These are phyloP conservation scores for Pleurotus eryngii DNA, from an alignment of 768 basidiomycete species.

Conservation along the genomic window DNA sequence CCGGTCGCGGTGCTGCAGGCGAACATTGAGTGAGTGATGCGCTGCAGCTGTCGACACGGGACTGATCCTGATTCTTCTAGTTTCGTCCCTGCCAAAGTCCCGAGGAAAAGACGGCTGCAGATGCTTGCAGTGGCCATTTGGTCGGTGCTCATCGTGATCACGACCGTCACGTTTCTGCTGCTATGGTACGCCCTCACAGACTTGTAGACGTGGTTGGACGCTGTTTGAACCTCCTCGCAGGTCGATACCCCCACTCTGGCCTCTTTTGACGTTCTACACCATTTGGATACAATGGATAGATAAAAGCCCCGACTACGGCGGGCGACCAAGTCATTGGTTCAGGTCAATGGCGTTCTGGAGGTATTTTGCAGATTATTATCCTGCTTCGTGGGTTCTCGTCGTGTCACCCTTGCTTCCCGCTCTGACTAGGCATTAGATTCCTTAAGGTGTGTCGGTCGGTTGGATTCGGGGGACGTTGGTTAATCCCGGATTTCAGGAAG, in stretches of 20 bases:
- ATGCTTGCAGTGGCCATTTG: slow-evolving; percentile 86
- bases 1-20: slow-evolving; percentile 66
- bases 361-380: slow-evolving; percentile 92
- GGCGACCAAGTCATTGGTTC: slow-evolving; percentile 73
- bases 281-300: slow-evolving; percentile 80
- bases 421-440: slow-evolving; percentile 30
- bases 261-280: slow-evolving; percentile 70
- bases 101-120: slow-evolving; percentile 82
- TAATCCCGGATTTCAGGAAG: slow-evolving; percentile 54
- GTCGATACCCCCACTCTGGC: slow-evolving; percentile 89
- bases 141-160: slow-evolving; percentile 77
- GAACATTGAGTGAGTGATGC: slow-evolving; percentile 59
- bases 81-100: slow-evolving; percentile 85
- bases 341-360: slow-evolving; percentile 71
- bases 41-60: background rate
- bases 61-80: slow-evolving; percentile 30
- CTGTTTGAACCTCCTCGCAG: slow-evolving; percentile 34
- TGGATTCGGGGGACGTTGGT: slow-evolving; percentile 13
- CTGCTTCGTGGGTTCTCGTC: slow-evolving; percentile 67
- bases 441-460: slow-evolving; percentile 38
- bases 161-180: slow-evolving; percentile 66
- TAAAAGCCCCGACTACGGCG: slow-evolving; percentile 67
- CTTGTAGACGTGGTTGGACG: background rate
- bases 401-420: slow-evolving; percentile 23
- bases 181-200: slow-evolving; percentile 59